Evolutionary conservation across 768 basidiomycete species (phyloP), one percentile per base, ranked within the genome.

Genomic region (Sarcomyxa edulis): DNA sequence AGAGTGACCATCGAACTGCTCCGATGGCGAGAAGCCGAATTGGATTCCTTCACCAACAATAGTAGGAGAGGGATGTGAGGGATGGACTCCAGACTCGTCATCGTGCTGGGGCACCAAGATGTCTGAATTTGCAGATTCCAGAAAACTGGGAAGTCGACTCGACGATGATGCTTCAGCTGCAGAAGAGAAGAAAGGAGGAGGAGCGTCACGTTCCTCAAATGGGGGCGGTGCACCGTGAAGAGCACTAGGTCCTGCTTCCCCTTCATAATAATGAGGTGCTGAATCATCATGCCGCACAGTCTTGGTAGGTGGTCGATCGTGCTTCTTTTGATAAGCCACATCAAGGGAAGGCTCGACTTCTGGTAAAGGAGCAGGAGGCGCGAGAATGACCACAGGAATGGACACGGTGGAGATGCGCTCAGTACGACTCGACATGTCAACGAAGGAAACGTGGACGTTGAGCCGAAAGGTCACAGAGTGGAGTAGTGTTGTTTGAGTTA

Each of bases 271-370:
- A 50, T 71, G 68, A 29, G 84, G 85, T 7, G 73, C 75, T 3
- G 65, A 65, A 35, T 90, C 89, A 39, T 87, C 85, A 25, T 72
- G 61, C 37, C 89, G 67, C 25, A 78, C 71, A 0, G 89, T 92
- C 51, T 66, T 76, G 3, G 69, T 56, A 2, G 89, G 89, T 6
- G 89, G 89, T 2, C 74, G 72, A 50, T 92, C 89, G 48, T 91
- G 88, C 55, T 92, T 92, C 68, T 92, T 92, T 50, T 76, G 79
- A 58, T 92, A 92, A 6, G 84, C 85, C 21, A 69, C 71, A 44
- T 85, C 85, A 15, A 87, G 59, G 37, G 76, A 74, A 39, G 68
- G 72, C n/a, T 83, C 81, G 4, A 85, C 76, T 53, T 89, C 79
- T 5, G 84, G 85, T 15, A 87, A 73, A n/a, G 82, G 82, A 0